phyloP scores from a whole-genome alignment of 176 grass and related monocot species.

The Rhynchospora breviuscula region DNA sequence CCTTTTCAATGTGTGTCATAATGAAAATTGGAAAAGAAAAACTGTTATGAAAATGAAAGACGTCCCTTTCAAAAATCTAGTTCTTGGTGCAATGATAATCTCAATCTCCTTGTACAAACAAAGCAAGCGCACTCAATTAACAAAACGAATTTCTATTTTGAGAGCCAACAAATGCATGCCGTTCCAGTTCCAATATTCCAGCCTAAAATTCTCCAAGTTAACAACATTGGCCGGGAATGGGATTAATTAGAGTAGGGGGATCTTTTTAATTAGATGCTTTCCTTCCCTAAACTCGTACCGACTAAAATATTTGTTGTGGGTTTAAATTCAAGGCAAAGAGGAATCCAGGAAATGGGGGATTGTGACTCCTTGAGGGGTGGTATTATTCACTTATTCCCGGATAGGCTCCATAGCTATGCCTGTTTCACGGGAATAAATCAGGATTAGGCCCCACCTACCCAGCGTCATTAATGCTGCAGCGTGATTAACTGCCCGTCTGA shows the following conservation, averaged over 20 bases:
- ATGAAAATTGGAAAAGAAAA: not conserved
- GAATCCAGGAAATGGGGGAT: conserved; percentile 55
- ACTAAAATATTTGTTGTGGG: not conserved
- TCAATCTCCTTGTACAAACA: too few species aligned
- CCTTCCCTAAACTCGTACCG: conserved; percentile 16
- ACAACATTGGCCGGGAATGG: not conserved
- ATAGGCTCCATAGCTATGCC: conserved; percentile 27
- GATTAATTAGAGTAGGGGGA: conserved; percentile 13
- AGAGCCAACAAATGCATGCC: not conserved
- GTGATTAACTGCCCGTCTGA: conserved; percentile 6
- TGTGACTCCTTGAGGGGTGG: conserved; percentile 17
- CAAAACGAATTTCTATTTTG: conserved; percentile 6
- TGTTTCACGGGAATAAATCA: conserved; percentile 46
- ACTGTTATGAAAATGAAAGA: not conserved
- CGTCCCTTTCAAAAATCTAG: not conserved
- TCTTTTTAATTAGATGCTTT: conserved; percentile 37
- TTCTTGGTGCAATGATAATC: not conserved
- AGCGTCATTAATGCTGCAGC: conserved; percentile 4
- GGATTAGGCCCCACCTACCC: conserved; percentile 1
- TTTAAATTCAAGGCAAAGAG: conserved; percentile 21
- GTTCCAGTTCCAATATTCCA: not conserved
- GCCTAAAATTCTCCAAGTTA: conserved; percentile 17
- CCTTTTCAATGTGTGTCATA: not conserved
- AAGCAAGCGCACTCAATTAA: not conserved
- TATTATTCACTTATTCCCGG: conserved; percentile 28